These are phyloP conservation scores for Cydonia oblonga DNA, from an alignment of 331 rosid genomes.

Conservation along the genomic window DNA sequence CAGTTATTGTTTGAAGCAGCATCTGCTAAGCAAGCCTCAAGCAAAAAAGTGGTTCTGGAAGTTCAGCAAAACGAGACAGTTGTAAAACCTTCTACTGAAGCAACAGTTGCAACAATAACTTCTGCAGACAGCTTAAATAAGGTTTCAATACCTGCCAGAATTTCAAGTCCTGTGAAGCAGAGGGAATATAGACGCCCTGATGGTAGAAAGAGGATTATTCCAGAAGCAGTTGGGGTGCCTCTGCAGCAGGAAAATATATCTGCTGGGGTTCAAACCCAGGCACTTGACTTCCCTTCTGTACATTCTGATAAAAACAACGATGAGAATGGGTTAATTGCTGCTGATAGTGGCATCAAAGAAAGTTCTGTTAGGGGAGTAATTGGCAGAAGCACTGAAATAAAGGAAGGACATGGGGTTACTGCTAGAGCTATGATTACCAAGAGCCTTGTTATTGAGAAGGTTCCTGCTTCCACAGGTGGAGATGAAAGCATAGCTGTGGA, in stretches of 20 bases:
- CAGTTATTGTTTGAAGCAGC: conserved; percentile 93
- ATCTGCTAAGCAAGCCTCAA: conserved; percentile 56
- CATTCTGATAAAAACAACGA: conserved; percentile 46
- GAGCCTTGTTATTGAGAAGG: conserved; percentile 81
- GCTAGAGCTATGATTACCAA: conserved; percentile 87
- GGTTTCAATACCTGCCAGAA: conserved; percentile 42
- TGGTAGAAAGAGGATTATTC: conserved; percentile 95
- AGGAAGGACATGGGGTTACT: conserved; percentile 65
- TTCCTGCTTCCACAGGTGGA: conserved; percentile 34
- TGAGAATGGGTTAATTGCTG: conserved; percentile 33
- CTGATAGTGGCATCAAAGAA: conserved; percentile 41
- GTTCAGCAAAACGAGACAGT: conserved; percentile 46
- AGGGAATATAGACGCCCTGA: conserved; percentile 96
- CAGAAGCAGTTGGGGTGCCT: conserved; percentile 91
- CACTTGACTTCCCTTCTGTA: conserved; percentile 47
- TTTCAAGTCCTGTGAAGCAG: conserved; percentile 88
- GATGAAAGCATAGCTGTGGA: conserved; percentile 60
- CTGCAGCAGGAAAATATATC: conserved; percentile 61
- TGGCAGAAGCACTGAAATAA: conserved; percentile 43
- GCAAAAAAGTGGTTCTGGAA: conserved; percentile 54
- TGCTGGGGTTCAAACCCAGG: conserved; percentile 40
- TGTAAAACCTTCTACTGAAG: conserved; percentile 36
- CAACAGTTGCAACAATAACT: conserved; percentile 29
- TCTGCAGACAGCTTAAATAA: conserved; percentile 46
- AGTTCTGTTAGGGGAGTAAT: conserved; percentile 40